Conservation (phyloP, 768 basidiomycete species). For the Lactarius indigo region DNA sequence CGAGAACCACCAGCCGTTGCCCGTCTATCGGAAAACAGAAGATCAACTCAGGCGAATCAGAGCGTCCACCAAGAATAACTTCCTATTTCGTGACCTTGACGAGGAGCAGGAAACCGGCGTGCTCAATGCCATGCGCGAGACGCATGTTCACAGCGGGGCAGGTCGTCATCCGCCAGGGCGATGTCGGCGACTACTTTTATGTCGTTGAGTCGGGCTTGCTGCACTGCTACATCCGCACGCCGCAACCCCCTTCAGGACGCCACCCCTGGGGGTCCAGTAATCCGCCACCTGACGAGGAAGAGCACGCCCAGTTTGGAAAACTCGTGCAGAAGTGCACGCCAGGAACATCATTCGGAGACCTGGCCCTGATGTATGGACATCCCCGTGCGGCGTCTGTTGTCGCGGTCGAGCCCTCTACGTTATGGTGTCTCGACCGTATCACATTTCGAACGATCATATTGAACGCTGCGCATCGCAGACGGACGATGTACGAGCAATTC, state of each 20-base stretch:
- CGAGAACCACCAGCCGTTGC: constrained; percentile 60
- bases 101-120: constrained; percentile 94
- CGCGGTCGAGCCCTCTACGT: constrained; percentile 72
- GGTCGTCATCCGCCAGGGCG: constrained; percentile 95
- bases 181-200: constrained; percentile 96
- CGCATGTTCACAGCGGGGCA: constrained; percentile 66
- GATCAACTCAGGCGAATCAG: constrained; percentile 89
- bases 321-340: constrained; percentile 83
- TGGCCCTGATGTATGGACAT: constrained; percentile 98
- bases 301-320: constrained; percentile 68
- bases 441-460: constrained; percentile 98
- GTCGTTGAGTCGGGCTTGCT: constrained; percentile 89
- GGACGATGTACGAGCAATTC: constrained; percentile 97
- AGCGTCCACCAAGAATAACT: constrained; percentile 80
- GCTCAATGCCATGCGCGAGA: constrained; percentile 93
- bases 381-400: constrained; percentile 93
- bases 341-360: constrained; percentile 89
- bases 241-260: constrained; percentile 46
- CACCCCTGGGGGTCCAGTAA: constrained; percentile 50
- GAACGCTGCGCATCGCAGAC: constrained; percentile 83
- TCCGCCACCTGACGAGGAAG: constrained; percentile 36
- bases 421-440: constrained; percentile 96
- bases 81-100: constrained; percentile 94
- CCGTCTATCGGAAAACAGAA: constrained; percentile 71
- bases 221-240: constrained; percentile 75